Evolutionary conservation across 495 filamentous ascomycete species (phyloP).

Genomic region (Penicillium chermesinum): DNA sequence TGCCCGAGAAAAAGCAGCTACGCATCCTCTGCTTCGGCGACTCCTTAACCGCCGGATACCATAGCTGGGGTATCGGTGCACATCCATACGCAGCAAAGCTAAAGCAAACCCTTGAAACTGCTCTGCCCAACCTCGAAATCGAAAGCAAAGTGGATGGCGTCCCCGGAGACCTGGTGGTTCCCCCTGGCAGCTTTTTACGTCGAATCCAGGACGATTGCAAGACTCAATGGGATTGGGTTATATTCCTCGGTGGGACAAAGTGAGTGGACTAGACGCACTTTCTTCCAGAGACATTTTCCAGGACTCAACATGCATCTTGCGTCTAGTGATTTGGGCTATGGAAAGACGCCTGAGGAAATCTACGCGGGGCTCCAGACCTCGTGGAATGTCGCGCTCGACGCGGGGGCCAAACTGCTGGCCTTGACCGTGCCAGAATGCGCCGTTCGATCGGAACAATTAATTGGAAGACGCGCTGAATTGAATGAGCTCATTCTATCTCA

Average conservation of each 20-base stretch:
- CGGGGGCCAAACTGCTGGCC: constrained; percentile 50
- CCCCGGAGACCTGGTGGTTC: constrained; percentile 45
- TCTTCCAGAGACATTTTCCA: constrained; percentile 6
- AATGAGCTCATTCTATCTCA: constrained; percentile 49
- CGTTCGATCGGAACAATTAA: constrained; percentile 19
- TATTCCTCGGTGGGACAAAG: constrained; percentile 57
- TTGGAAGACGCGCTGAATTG: constrained; percentile 38
- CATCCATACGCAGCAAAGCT: constrained; percentile 48
- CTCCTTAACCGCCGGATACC: constrained; percentile 56
- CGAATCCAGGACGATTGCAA: constrained; percentile 43
- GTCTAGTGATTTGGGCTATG: constrained; percentile 41
- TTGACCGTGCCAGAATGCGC: constrained; percentile 55
- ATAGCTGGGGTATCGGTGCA: constrained; percentile 34
- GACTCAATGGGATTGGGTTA: constrained; percentile 32
- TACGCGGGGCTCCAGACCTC: constrained; percentile 37
- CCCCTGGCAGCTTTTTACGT: constrained; percentile 34
- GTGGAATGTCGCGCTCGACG: constrained; percentile 43
- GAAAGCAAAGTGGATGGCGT: constrained; percentile 36
- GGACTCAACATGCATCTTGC: neutral
- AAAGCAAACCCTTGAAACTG: constrained; percentile 14
- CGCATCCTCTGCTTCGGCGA: constrained; percentile 60
- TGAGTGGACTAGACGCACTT: constrained; percentile 16
- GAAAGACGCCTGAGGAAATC: constrained; percentile 24
- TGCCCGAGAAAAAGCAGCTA: neutral
- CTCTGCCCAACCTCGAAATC: constrained; percentile 13